A percentile compares a stretch with the other conserved stretches of the same genome.
Conservation (phyloP, 192 early-diverging fungal genomes). For the Podila epicladia region DNA sequence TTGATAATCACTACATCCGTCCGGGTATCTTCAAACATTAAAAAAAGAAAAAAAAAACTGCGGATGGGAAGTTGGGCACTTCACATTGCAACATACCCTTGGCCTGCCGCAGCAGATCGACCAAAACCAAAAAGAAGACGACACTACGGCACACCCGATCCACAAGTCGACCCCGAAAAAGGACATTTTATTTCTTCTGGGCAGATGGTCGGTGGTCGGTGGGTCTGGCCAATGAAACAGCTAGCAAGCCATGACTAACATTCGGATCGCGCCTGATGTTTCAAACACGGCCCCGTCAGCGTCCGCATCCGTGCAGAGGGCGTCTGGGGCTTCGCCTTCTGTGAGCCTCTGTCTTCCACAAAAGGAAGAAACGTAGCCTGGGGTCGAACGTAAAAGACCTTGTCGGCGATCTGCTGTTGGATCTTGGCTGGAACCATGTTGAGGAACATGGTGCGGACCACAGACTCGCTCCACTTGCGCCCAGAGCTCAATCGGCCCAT, state of each 20-base stretch:
- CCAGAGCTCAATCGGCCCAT: conserved; percentile 40
- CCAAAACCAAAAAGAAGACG: background rate
- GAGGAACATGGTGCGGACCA: conserved; percentile 34
- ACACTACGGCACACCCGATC: background rate
- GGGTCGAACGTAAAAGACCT: conserved; percentile 27
- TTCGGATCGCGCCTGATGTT: background rate
- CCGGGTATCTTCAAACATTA: too few species aligned
- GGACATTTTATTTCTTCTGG: background rate
- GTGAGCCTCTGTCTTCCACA: conserved; percentile 25
- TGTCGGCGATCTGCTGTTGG: conserved; percentile 28
- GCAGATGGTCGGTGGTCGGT: too few species aligned
- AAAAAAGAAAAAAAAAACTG: too few species aligned
- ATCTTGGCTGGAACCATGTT: conserved; percentile 29
- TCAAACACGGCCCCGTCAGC: conserved; percentile 22
- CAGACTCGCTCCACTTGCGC: conserved; percentile 33
- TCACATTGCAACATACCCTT: background rate
- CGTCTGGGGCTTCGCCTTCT: conserved; percentile 16
- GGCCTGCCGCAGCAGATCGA: background rate
- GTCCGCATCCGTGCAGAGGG: conserved; percentile 11
- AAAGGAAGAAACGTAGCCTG: conserved; percentile 30
- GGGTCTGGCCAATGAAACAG: too few species aligned
- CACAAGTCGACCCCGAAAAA: background rate
- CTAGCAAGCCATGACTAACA: too few species aligned
- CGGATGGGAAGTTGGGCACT: too few species aligned
- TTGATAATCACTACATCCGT: too few species aligned